These are phyloP conservation scores for Penicillium fuscoglaucum DNA, from an alignment of 2,329 filamentous ascomycete species.

Conservation along the genomic window DNA sequence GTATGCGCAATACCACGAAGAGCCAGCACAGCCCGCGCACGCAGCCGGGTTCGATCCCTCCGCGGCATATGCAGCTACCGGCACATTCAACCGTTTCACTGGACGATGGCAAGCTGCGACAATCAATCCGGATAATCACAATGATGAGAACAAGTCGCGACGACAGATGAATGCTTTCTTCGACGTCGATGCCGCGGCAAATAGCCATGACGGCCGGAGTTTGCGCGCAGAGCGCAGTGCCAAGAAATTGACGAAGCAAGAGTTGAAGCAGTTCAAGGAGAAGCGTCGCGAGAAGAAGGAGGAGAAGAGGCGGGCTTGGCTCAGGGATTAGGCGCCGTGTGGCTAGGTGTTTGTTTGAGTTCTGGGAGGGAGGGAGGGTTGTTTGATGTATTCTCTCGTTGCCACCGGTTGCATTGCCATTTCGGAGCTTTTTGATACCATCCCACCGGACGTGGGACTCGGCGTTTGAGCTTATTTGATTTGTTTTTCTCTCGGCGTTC, in stretches of 20 bases:
- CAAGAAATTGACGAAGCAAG: slow-evolving; percentile 79
- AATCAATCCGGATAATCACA: slow-evolving; percentile 71
- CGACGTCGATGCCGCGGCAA: slow-evolving; percentile 91
- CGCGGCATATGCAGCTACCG: slow-evolving; percentile 64
- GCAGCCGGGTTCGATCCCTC: slow-evolving; percentile 41
- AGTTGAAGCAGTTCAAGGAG: slow-evolving; percentile 88
- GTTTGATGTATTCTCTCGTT: slow-evolving; percentile 9
- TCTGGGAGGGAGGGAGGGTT: neutral
- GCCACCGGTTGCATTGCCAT: slow-evolving; percentile 17
- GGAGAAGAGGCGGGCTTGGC: slow-evolving; percentile 89
- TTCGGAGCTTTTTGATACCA: slow-evolving; percentile 19
- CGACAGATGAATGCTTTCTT: slow-evolving; percentile 94
- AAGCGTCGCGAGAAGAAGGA: slow-evolving; percentile 88
- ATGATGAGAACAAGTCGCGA: slow-evolving; percentile 81
- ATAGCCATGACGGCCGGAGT: slow-evolving; percentile 84
- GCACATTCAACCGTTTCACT: slow-evolving; percentile 87
- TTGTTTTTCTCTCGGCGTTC: slow-evolving; percentile 13
- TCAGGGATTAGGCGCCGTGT: slow-evolving; percentile 65
- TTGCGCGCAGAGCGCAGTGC: slow-evolving; percentile 85
- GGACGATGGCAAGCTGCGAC: slow-evolving; percentile 73
- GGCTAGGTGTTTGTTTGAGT: slow-evolving; percentile 32
- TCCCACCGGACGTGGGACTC: slow-evolving; percentile 16
- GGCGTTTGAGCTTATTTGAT: slow-evolving; percentile 21
- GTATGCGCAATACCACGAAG: slow-evolving; percentile 68
- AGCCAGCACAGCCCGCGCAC: slow-evolving; percentile 28